These are phyloP conservation scores for Orychophragmus violaceus DNA, from an alignment of 345 rosid species.

Conservation along the genomic window DNA sequence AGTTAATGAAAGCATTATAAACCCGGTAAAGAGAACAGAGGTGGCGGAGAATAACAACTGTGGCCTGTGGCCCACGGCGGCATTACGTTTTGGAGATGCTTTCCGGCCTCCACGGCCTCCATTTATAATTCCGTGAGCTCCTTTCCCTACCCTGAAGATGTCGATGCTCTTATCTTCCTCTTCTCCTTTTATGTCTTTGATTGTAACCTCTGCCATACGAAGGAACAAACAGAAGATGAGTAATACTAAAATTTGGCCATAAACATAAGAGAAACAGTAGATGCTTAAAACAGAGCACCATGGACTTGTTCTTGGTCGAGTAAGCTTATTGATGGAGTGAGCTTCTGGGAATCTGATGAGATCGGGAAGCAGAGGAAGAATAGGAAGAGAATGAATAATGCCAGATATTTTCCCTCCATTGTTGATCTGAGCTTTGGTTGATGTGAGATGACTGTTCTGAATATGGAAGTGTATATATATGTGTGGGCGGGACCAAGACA, in stretches of 20 bases:
- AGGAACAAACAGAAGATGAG: neutral
- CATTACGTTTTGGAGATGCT: conserved; percentile 21
- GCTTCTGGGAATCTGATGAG: conserved; percentile 14
- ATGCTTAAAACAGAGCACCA: conserved; percentile 12
- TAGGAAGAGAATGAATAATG: conserved; percentile 10
- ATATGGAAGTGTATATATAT: neutral
- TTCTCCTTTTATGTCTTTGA: neutral
- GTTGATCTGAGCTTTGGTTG: neutral
- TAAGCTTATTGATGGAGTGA: conserved; percentile 1
- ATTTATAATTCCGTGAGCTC: conserved; percentile 15
- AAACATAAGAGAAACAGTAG: neutral
- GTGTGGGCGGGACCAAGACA: neutral
- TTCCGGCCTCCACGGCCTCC: conserved; percentile 25
- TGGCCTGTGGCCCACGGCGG: neutral
- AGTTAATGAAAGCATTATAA: conserved; percentile 3
- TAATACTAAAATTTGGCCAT: neutral
- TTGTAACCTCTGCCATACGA: conserved; percentile 2
- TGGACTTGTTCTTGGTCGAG: conserved; percentile 6
- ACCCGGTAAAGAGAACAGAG: conserved; percentile 6
- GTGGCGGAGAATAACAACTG: conserved; percentile 11
- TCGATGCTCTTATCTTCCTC: conserved; percentile 10
- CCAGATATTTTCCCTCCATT: conserved; percentile 5
- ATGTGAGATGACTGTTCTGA: neutral
- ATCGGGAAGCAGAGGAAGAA: conserved; percentile 11
- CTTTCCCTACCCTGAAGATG: conserved; percentile 11